Percentiles rank a stretch among this genome's conserved stretches.
These are phyloP conservation scores for Staphylotrichum tortipilum DNA, from an alignment of 495 filamentous ascomycete species.

Conservation along the genomic window DNA sequence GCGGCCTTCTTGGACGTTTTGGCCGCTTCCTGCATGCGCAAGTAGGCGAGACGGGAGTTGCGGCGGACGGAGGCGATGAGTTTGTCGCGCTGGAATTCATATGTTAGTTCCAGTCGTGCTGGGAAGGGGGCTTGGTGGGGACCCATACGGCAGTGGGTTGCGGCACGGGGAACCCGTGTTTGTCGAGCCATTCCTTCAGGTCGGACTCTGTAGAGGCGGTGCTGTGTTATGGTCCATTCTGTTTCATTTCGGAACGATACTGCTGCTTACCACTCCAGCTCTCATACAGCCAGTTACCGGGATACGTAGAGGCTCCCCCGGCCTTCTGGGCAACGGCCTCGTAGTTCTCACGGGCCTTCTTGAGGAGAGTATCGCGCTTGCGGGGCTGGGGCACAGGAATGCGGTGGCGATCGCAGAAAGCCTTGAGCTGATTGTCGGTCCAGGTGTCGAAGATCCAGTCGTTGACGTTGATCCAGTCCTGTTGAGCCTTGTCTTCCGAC, in stretches of 20 bases:
- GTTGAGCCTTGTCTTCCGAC: constrained; percentile 60
- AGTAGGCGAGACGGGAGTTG: constrained; percentile 71
- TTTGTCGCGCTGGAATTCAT: constrained; percentile 60
- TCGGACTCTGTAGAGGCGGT: constrained; percentile 48
- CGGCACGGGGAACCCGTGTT: constrained; percentile 77
- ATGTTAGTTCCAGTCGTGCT: too few species aligned
- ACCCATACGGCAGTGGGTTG: constrained; percentile 57
- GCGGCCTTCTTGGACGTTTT: constrained; percentile 63
- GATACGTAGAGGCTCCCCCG: constrained; percentile 73
- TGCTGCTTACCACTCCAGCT: constrained; percentile 69
- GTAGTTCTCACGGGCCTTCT: constrained; percentile 71
- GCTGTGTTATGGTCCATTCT: too few species aligned
- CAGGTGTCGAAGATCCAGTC: constrained; percentile 94
- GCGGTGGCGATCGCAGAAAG: constrained; percentile 80
- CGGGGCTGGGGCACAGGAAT: constrained; percentile 81
- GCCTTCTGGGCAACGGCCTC: constrained; percentile 72
- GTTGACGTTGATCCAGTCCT: constrained; percentile 61
- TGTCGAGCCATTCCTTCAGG: constrained; percentile 73
- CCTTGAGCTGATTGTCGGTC: constrained; percentile 65
- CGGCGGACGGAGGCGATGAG: constrained; percentile 84
- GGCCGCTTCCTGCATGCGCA: constrained; percentile 50
- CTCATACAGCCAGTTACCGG: constrained; percentile 92
- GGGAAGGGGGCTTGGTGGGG: neutral
- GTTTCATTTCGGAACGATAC: too few species aligned
- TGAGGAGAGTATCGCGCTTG: constrained; percentile 75